Base-by-base conservation (phyloP, 2,329 filamentous ascomycete species). In the Magnaporthiopsis incrustans region DNA sequence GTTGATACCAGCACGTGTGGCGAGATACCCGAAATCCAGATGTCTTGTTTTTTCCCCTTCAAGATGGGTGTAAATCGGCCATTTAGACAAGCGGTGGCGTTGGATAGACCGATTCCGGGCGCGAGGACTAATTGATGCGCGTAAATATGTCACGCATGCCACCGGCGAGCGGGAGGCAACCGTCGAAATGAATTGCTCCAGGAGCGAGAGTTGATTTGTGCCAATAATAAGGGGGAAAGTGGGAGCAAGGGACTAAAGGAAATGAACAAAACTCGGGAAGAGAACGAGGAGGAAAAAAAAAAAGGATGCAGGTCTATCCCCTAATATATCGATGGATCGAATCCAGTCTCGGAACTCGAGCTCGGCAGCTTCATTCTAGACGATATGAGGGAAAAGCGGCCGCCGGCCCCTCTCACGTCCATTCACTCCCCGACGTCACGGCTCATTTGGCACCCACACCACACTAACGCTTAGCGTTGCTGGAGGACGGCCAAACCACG, bases 271-370 rank as follows among this genome's bases (percentile, higher is more conserved):
- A 35, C 8, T 3, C 27, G 8, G 11, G 33, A 12, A 35, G 33
- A 12, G 33, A 35, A 26, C 26, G 57, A 57, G 18, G n/a, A 44
- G 5, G 57, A 50, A 26, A 50, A 57, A 25, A 6, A 27, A 27
- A 44, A 18, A 57, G 27, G 35, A 57, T 27, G n/a, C 56, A 63
- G 61, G 53, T 63, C 61, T 63, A 63, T 63, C 25, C 60, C 60
- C 60, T 44, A 38, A 32, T 26, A n/a, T 53, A n/a, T 53, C 44
- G 44, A 53, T 53, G 18, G 44, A n/a, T n/a, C 44, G 44, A 53
- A 53, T 22, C 44, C 44, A n/a, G 44, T n/a, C 22, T 53, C n/a
- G 44, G 22, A 53, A 53, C 44, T 53, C 44, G 5, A 53, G n/a
- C 44, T 53, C 22, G 44, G 10, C 22, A 22, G 44, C 44, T 53